Evolutionary conservation across 208 protist species (phyloP).

Genomic region (Crithidia expoeki): DNA sequence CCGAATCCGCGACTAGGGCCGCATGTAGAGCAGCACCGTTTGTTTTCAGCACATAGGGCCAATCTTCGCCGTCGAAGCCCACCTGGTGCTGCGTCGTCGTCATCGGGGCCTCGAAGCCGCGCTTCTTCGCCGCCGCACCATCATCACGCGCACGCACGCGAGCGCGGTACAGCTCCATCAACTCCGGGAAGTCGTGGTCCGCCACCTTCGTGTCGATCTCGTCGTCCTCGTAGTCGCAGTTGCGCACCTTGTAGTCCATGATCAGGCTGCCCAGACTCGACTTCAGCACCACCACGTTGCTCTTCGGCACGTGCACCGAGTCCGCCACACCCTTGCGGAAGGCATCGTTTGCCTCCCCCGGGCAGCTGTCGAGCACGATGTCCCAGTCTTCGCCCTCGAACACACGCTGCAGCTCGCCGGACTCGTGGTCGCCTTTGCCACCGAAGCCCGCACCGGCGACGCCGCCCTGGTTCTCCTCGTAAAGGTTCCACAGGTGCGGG

Average conservation of each 20-base stretch:
- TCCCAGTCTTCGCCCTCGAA: slow-evolving; percentile 70
- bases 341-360: slow-evolving; percentile 34
- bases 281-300: slow-evolving; percentile 39
- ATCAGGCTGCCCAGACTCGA: slow-evolving; percentile 44
- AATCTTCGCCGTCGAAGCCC: slow-evolving; percentile 78
- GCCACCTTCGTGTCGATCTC: slow-evolving; percentile 40
- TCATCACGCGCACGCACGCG: slow-evolving; percentile 33
- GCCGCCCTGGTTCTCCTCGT: slow-evolving; percentile 23
- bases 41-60: slow-evolving; percentile 53
- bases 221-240: slow-evolving; percentile 33
- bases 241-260: slow-evolving; percentile 52
- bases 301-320: slow-evolving; percentile 23
- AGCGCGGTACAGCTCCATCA: slow-evolving; percentile 60
- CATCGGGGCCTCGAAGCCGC: slow-evolving; percentile 10
- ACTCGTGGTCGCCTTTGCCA: slow-evolving; percentile 32
- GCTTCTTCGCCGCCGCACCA: slow-evolving; percentile 10
- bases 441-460: slow-evolving; percentile 19
- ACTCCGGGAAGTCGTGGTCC: slow-evolving; percentile 36
- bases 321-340: slow-evolving; percentile 41
- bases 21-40: slow-evolving; percentile 37
- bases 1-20: slow-evolving; percentile 39
- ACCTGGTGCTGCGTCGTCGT: slow-evolving; percentile 63
- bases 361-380: slow-evolving; percentile 37
- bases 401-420: slow-evolving; percentile 36
- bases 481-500: slow-evolving; percentile 44